These are phyloP conservation scores for Kuraishia hungarica DNA, from an alignment of 805 yeast species.

Conservation along the genomic window DNA sequence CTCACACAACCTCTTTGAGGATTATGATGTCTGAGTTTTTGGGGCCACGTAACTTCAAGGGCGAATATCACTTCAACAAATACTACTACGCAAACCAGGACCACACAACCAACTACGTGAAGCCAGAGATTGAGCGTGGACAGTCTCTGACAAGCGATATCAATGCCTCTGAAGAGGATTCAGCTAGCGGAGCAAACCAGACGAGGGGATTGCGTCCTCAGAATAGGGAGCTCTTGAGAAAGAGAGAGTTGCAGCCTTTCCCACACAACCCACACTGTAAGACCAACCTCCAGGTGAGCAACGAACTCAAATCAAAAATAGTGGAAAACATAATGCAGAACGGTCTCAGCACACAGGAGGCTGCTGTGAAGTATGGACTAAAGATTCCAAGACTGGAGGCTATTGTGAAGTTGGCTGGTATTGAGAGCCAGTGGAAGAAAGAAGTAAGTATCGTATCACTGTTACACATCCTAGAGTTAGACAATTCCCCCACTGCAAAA, in stretches of 20 bases:
- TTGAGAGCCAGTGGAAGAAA: constrained; percentile 56
- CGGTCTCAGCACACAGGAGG: constrained; percentile 54
- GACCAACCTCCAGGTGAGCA: constrained; percentile 55
- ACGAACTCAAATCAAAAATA: constrained; percentile 51
- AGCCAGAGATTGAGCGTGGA: constrained; percentile 41
- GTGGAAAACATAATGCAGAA: constrained; percentile 44
- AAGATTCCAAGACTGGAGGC: constrained; percentile 88
- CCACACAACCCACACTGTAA: constrained; percentile 64
- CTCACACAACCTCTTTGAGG: constrained; percentile 45
- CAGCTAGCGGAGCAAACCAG: not conserved
- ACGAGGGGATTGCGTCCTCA: not conserved
- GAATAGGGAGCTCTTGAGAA: constrained; percentile 3
- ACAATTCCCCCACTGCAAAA: not conserved
- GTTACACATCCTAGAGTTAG: not conserved
- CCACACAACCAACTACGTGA: constrained; percentile 67
- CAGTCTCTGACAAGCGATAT: constrained; percentile 11
- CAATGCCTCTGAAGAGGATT: constrained; percentile 12
- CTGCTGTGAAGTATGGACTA: constrained; percentile 71
- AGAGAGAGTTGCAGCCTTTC: constrained; percentile 59
- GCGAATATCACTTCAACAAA: constrained; percentile 72
- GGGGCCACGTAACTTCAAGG: constrained; percentile 79
- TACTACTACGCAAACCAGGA: constrained; percentile 59
- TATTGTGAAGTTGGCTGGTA: constrained; percentile 53
- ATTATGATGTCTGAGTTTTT: constrained; percentile 55
- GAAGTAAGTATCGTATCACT: constrained; percentile 50